Conservation (phyloP, 768 basidiomycete genomes). For the Russula foetens region DNA sequence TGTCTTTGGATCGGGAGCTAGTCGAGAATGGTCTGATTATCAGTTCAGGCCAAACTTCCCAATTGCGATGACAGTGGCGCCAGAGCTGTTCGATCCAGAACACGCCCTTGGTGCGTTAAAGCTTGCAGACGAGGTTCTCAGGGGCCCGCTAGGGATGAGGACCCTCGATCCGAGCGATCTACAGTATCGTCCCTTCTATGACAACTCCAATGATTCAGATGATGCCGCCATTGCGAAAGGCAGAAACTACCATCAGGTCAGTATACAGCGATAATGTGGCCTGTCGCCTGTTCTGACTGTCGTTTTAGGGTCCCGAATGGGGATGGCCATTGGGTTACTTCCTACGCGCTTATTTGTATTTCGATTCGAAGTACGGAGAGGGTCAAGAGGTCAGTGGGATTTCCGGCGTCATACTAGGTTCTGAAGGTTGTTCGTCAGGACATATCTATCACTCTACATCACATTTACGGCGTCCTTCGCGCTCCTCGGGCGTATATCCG, state of each 20-base stretch:
- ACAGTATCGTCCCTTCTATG: conserved; percentile 87
- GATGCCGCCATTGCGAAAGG: conserved; percentile 87
- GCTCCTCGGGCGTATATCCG: conserved; percentile 65
- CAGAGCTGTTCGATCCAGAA: conserved; percentile 79
- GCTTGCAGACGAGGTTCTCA: conserved; percentile 71
- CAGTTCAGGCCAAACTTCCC: conserved; percentile 92
- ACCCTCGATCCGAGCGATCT: conserved; percentile 83
- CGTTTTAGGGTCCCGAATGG: conserved; percentile 78
- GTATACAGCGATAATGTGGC: conserved; percentile 20
- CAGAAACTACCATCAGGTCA: conserved; percentile 86
- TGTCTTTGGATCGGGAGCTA: conserved; percentile 81
- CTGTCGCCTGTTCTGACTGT: conserved; percentile 19
- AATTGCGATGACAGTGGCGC: conserved; percentile 94
- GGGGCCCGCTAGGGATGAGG: conserved; percentile 93
- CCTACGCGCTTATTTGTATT: conserved; percentile 85
- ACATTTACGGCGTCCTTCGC: conserved; percentile 67
- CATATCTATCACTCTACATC: conserved; percentile 61
- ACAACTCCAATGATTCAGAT: conserved; percentile 87
- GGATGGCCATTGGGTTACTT: conserved; percentile 95
- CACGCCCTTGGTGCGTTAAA: conserved; percentile 75
- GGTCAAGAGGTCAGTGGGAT: conserved; percentile 48
- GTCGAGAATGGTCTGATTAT: conserved; percentile 95
- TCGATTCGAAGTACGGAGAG: conserved; percentile 62
- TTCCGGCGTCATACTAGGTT: not conserved
- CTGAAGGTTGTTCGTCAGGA: conserved; percentile 39